Base-by-base conservation (phyloP, 805 yeast species). In the Saturnispora silvae region DNA sequence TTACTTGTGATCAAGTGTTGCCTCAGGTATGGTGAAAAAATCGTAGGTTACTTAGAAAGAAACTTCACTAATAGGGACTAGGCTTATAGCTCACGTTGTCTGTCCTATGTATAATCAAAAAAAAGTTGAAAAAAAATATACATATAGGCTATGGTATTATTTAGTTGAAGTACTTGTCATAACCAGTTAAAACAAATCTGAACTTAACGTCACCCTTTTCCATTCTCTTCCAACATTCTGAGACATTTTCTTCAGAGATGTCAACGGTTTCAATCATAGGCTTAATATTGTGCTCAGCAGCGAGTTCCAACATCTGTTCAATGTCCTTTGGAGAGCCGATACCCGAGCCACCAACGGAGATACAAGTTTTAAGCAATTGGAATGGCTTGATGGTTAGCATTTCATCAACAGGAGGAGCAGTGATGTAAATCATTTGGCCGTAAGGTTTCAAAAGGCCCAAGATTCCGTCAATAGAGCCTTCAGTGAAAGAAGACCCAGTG, bases 191-290 rank as follows among this genome's bases (percentile, higher is more conserved):
- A 17, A 70, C 72, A 46, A 68, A 69, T 60, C 78, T 66, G 50
- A 68, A 72, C 45, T 66, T 66, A 17, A 68, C 71, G 45, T 72
- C 74, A 48, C 74, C 74, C 8, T 58, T 47, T 20, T 57, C 59
- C 56, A 68, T 61, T 55, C 72, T 67, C 34, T 61, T 57, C 59
- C 70, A 68, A 1, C 68, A 76, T 25, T 53, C 50, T 11, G 57
- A 48, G 30, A 68, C 67, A 45, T 61, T 61, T 28, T 54, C 61
- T 46, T 60, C 74, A 40, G 54, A 52, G 32, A 72, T 64, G 20
- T 68, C 72, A 20, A 72, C 51, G 26, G 63, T 65, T 56, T 72
- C 77, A 37, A 70, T 55, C 75, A 72, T 67, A 19, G 75, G 69
- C 45, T 62, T 63, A 42, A 72, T 54, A 20, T 63, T 54, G 30